Conservation (phyloP, 768 basidiomycete species). For the Boletus insuetus region DNA sequence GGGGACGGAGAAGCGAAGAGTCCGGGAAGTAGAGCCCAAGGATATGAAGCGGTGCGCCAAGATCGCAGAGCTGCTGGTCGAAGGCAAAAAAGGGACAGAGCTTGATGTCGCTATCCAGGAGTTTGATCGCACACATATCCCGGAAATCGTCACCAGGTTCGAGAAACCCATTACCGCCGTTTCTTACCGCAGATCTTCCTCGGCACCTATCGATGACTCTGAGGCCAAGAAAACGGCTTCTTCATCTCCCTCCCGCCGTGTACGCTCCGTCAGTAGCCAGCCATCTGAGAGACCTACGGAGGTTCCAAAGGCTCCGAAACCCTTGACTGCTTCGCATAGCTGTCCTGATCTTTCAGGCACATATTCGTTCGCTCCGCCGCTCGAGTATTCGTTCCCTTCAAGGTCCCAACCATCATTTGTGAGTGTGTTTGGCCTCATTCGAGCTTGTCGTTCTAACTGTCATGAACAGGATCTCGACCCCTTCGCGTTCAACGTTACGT, state of each 20-base stretch:
- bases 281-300: conserved; percentile 12
- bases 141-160: conserved; percentile 68
- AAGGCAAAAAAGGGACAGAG: conserved; percentile 63
- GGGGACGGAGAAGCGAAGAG: conserved; percentile 32
- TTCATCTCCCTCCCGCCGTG: conserved; percentile 16
- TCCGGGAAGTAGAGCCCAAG: conserved; percentile 43
- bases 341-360: conserved; percentile 32
- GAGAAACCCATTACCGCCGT: conserved; percentile 73
- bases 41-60: conserved; percentile 62
- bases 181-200: conserved; percentile 66
- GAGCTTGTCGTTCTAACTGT: conserved; percentile 3
- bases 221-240: conserved; percentile 32
- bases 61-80: conserved; percentile 63
- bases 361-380: conserved; percentile 35
- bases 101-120: conserved; percentile 61
- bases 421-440: conserved; percentile 25
- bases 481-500: conserved; percentile 28
- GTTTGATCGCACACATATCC: conserved; percentile 50
- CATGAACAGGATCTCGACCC: conserved; percentile 27
- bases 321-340: conserved; percentile 17
- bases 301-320: neutral
- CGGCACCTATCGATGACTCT: conserved; percentile 48
- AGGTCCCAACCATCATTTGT: conserved; percentile 52
- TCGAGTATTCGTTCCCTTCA: conserved; percentile 24
- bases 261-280: conserved; percentile 26